Evolutionary conservation across 257 asterid species (phyloP).

Genomic region (Henckelia pumila): DNA sequence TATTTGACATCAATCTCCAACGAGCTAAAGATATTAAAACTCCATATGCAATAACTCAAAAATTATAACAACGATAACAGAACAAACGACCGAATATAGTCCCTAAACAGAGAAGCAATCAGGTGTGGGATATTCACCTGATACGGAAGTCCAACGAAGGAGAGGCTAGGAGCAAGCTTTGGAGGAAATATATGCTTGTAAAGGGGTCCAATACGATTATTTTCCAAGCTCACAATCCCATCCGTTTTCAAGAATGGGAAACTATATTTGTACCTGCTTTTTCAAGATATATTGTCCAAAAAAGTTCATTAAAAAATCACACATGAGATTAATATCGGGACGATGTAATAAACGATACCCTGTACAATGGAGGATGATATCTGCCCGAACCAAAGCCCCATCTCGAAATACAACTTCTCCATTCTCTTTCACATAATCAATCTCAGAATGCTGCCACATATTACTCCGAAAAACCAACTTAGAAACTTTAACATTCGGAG

Average conservation of each 20-base stretch:
- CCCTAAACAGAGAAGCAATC: too few species aligned
- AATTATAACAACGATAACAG: too few species aligned
- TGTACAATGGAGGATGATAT: conserved; percentile 55
- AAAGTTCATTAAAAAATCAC: background rate
- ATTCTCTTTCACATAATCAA: conserved; percentile 38
- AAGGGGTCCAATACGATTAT: conserved; percentile 57
- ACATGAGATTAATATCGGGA: background rate
- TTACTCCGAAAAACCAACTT: conserved; percentile 30
- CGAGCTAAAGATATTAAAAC: too few species aligned
- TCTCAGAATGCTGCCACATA: conserved; percentile 43
- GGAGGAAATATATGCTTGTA: conserved; percentile 69
- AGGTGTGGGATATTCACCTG: conserved; percentile 25
- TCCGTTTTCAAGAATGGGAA: conserved; percentile 58
- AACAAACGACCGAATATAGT: too few species aligned
- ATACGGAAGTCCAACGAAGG: conserved; percentile 51
- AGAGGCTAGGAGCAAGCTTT: conserved; percentile 51
- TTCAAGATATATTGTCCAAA: background rate
- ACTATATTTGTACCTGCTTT: conserved; percentile 39
- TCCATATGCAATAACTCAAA: too few species aligned
- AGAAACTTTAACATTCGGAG: conserved; percentile 24
- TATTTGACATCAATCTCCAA: too few species aligned
- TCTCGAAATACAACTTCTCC: conserved; percentile 56
- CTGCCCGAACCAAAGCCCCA: conserved; percentile 49
- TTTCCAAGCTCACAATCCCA: conserved; percentile 47
- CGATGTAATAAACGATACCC: conserved; percentile 35